Conservation (phyloP, 2,329 filamentous ascomycete genomes). For the Alternaria arborescens region DNA sequence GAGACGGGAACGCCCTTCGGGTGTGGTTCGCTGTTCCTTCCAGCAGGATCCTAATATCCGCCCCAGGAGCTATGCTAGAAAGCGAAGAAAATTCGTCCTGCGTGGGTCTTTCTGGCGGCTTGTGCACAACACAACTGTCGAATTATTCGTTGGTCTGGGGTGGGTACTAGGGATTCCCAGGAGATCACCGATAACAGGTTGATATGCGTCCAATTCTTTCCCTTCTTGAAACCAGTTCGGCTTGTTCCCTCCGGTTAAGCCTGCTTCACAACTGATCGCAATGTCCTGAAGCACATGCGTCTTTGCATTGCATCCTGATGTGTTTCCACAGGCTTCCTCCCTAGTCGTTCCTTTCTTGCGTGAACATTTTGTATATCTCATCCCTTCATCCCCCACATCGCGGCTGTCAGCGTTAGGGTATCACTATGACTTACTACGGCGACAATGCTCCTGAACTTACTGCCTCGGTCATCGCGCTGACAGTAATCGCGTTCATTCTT, state of each 20-base stretch:
- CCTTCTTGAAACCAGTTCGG: conserved; percentile 2
- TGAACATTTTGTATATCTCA: neutral
- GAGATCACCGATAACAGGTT: conserved; percentile 8
- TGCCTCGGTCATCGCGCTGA: conserved; percentile 11
- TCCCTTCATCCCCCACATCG: neutral
- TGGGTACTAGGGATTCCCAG: conserved; percentile 4
- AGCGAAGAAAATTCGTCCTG: conserved; percentile 9
- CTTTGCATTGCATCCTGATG: neutral
- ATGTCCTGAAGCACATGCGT: conserved; percentile 1
- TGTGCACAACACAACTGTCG: conserved; percentile 8
- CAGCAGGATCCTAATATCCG: conserved; percentile 8
- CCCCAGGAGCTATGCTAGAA: conserved; percentile 7
- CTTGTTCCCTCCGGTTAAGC: neutral
- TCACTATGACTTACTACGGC: conserved; percentile 13
- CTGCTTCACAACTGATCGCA: neutral
- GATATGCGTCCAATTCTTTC: conserved; percentile 11
- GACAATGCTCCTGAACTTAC: conserved; percentile 15
- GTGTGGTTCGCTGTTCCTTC: conserved; percentile 11
- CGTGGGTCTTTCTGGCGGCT: conserved; percentile 6
- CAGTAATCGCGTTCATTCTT: conserved; percentile 9
- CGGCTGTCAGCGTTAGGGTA: neutral
- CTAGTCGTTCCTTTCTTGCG: neutral
- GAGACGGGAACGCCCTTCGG: conserved; percentile 7
- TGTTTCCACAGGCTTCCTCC: neutral
- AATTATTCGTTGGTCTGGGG: conserved; percentile 8